Evolutionary conservation across 192 early-diverging fungal genomes (phyloP), one percentile per base, ranked within the genome.

Genomic region (Pilobolus umbonatus): DNA sequence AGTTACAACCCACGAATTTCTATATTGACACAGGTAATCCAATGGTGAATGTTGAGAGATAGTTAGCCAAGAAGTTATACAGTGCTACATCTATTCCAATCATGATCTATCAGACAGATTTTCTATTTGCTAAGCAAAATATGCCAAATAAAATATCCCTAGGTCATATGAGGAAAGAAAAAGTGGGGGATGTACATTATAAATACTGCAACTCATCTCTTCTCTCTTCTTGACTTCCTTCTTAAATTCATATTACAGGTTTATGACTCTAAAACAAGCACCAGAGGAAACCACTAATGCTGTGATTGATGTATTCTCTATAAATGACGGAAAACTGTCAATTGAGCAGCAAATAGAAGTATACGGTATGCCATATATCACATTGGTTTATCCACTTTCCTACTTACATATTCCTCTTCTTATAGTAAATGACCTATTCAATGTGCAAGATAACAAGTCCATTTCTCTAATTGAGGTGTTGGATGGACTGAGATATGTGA

Each of bases 401-500:
- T 43, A 3, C 29, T 22, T 25, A 22, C 30, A 45, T 58, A 32
- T 31, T 22, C n/a, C 31, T 48, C 21, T 28, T 44, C 25, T 36
- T 47, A 24, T 11, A 80, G 87, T 97, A 8, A 72, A 85, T 29
- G 94, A 97, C 62, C 74, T 97, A 30, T 85, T 93, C 35, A 90
- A 92, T 64, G 78, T 83, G 4, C 74, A 84, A 30, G 65, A 85
- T 47, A 79, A 77, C 64, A 62, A 64, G 46, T 85, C 88, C 38
- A 83, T 90, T 32, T 82, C 88, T 2, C 74, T 91, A 0, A 67
- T 72, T 43, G 93, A 96, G 68, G 87, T 95, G 38, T 81, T 98
- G 21, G 83, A 84, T 26, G 85, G 95, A 12, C 76, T 98, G 50
- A 90, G 89, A 48, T 98, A 96, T 72, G 93, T 96, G 24, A 91